These are phyloP conservation scores for Aphanomyces euteiches DNA, from an alignment of 352 stramenopile genomes.

Conservation along the genomic window DNA sequence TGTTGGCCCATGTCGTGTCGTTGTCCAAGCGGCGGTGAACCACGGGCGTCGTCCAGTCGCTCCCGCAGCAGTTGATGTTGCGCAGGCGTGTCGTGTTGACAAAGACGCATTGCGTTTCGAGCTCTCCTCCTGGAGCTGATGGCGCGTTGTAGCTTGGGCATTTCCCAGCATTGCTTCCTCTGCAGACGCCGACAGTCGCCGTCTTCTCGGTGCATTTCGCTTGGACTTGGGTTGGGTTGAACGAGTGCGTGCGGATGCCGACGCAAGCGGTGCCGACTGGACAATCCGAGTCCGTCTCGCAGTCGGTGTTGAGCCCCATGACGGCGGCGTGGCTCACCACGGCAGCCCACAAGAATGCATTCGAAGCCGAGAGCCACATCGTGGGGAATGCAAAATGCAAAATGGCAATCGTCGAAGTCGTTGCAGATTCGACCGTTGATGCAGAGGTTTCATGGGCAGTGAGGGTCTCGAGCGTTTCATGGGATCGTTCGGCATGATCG, in stretches of 20 bases:
- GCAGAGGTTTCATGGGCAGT: too few species aligned
- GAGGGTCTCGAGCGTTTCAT: too few species aligned
- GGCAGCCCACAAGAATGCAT: neutral
- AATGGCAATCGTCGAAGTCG: too few species aligned
- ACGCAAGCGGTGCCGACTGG: slow-evolving; percentile 15
- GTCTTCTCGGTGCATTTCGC: slow-evolving; percentile 21
- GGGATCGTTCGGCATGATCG: too few species aligned
- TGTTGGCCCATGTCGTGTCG: neutral
- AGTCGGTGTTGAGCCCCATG: slow-evolving; percentile 6
- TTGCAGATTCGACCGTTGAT: too few species aligned
- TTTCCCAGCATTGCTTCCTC: slow-evolving; percentile 25
- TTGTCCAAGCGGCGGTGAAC: neutral
- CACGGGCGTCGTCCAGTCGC: neutral
- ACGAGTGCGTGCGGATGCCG: slow-evolving; percentile 1
- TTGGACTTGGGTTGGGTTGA: neutral
- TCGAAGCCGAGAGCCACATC: too few species aligned
- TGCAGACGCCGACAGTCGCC: neutral
- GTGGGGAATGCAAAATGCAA: too few species aligned
- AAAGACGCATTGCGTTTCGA: slow-evolving; percentile 27
- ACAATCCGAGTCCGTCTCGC: slow-evolving; percentile 13
- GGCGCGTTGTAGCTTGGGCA: slow-evolving; percentile 28
- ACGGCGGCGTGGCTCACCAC: neutral
- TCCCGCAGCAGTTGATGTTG: slow-evolving; percentile 27
- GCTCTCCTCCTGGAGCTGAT: slow-evolving; percentile 18
- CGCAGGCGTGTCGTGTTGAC: slow-evolving; percentile 27